Evolutionary conservation across 2,329 filamentous ascomycete genomes (phyloP).

Genomic region (Calonectria honghensis): DNA sequence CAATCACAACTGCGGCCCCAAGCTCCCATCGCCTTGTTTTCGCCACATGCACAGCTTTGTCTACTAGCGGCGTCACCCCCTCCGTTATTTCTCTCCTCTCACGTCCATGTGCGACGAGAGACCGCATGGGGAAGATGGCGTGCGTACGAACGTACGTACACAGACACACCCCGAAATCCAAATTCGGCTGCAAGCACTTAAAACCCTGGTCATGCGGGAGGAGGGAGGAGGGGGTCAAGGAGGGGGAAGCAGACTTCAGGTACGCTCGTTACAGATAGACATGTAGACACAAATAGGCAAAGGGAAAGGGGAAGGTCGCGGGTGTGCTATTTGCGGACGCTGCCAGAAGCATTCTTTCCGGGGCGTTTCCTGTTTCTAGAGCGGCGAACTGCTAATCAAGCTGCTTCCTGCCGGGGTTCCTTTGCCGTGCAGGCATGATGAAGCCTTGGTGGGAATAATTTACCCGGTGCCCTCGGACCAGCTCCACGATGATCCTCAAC

Average conservation of each 20-base stretch:
- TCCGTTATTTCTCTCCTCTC: neutral
- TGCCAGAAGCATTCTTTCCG: constrained; percentile 28
- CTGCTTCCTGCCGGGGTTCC: neutral
- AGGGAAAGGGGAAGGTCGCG: neutral
- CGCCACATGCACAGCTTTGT: neutral
- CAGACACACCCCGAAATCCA: neutral
- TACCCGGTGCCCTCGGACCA: constrained; percentile 12
- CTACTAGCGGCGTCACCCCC: neutral
- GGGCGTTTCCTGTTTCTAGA: constrained; percentile 24
- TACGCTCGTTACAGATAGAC: constrained; percentile 14
- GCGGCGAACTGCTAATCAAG: constrained; percentile 46
- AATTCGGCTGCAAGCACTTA: constrained; percentile 53
- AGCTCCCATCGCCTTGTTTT: neutral
- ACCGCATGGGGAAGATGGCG: neutral
- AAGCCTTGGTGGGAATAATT: neutral
- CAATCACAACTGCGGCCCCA: neutral
- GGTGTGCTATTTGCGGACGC: constrained; percentile 44
- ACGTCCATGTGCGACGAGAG: neutral
- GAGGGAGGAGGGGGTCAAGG: neutral
- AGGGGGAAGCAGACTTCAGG: constrained; percentile 7
- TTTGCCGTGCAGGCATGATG: constrained; percentile 16
- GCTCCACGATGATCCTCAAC: neutral
- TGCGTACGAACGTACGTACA: neutral
- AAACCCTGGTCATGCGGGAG: constrained; percentile 49
- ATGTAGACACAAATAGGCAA: neutral